Evolutionary conservation across 345 rosid species (phyloP), one percentile per base, ranked within the genome.

Genomic region (Salix viminalis): DNA sequence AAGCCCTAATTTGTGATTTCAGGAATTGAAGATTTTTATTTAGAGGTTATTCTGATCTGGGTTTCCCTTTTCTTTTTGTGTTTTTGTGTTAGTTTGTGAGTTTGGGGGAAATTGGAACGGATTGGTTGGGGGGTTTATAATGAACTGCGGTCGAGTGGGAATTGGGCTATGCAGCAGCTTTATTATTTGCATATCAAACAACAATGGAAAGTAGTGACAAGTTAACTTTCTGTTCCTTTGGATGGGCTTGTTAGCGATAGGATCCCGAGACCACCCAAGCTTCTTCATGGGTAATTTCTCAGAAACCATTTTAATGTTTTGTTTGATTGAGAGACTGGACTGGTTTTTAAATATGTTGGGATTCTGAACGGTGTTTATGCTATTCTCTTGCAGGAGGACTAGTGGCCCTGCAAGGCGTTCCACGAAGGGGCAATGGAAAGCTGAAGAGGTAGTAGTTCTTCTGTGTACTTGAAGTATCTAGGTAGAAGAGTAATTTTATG

Each of bases 381-480:
- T 48, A 62, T 23, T 74, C 66, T 70, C 46, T 54, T 41, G 42
- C 80, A 96, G 99, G 89, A 90, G 98, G 84, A 93, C 97, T 24
- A 92, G 89, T 86, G 99, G 99, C 82, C 99, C 99, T 44, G 85
- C 98, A 69, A 90, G 98, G 79, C 97, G 99, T 78, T 96, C 99
- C 34, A 92, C 98, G 44, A 95, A 91, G 82, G 99, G 99, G 70
- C 98, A 93, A 77, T 96, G 99, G 99, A 96, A 98, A 72, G 87
- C 99, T 61, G 99, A 96, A 79, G 99, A 96, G 97, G 99, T 96
- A 42, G 46, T 10, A n/a, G 3, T 42, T 42, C 46, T 11, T 42
- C 46, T 42, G 4, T 42, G n/a, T 21, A 2, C 61, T 21, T 1
- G 24, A 19, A 54, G 60, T 54, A 54, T 54, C n/a, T 21, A 19